Percentiles rank a stretch among this genome's conserved stretches.
phyloP scores from a whole-genome alignment of 2,329 filamentous ascomycete species.

The Cadophora malorum region DNA sequence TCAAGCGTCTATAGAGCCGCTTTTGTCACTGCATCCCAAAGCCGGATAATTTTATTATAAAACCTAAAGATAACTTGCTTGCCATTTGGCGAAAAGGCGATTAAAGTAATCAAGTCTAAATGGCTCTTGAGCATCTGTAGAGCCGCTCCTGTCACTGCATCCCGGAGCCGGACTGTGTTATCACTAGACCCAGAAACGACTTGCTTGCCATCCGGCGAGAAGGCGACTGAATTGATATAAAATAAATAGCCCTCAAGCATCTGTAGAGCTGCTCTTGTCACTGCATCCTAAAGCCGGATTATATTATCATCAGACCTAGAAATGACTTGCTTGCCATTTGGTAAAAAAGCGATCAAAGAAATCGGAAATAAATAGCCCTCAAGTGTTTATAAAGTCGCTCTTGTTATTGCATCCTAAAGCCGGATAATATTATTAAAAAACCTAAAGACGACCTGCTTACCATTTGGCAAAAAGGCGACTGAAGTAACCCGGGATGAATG shows the following conservation, averaged over 20 bases:
- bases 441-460: neutral
- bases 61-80: constrained; percentile 1
- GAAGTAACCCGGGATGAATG: neutral
- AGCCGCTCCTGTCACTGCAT: constrained; percentile 19
- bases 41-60: constrained; percentile 13
- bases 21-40: constrained; percentile 24
- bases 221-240: constrained; percentile 13
- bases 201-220: constrained; percentile 18
- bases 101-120: neutral
- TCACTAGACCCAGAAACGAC: constrained; percentile 10
- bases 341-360: constrained; percentile 22
- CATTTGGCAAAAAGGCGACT: constrained; percentile 21
- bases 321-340: neutral
- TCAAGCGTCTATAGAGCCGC: too few species aligned
- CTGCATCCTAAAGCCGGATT: constrained; percentile 25
- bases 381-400: constrained; percentile 8
- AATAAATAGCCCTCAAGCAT: neutral
- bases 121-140: constrained; percentile 15
- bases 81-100: constrained; percentile 23
- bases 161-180: constrained; percentile 22
- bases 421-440: constrained; percentile 8
- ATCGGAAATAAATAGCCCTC: neutral
- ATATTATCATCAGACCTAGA: constrained; percentile 6
- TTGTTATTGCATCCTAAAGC: constrained; percentile 26
- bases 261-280: constrained; percentile 8